Evolutionary conservation across 345 rosid species (phyloP), one percentile per base, ranked within the genome.

Genomic region (Isatis tinctoria): DNA sequence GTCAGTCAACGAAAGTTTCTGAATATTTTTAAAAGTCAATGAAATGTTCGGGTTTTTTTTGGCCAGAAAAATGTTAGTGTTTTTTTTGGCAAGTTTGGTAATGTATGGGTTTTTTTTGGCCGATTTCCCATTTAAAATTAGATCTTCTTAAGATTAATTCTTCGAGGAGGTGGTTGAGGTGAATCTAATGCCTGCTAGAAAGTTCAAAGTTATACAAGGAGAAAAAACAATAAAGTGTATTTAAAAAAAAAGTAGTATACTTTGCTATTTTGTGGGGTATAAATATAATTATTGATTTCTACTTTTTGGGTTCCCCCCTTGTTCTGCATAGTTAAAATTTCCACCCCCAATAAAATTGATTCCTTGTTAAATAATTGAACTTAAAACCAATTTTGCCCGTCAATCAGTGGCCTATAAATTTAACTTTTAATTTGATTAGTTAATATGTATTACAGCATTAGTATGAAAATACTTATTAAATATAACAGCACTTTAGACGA

Each of bases 241-340:
- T 5, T 75, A 3, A 4, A 43, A 27, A 51, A 56, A 74, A 67
- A 69, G 72, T 56, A 54, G 60, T 41, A 62, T 54, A 76, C 75
- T 76, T 69, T 76, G 75, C 66, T 69, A 62, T 63, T 22, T 63
- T 62, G 79, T 76, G 70, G 79, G 79, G 79, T 69, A 69, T 76
- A 62, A 62, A 37, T 54, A 62, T 76, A 76, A 76, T 76, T 76
- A 76, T 54, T 76, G 79, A 27, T 35, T 60, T 75, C 74, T 75
- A 60, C 79, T 75, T 68, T 75, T 52, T 39, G 73, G 63, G 67
- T 28, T 59, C 4, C 77, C 26, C 62, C 43, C 27, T 49, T 30
- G 68, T 51, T 75, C 11, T 20, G 32, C 10, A 62, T 54, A 63
- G 66, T 63, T 36, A 64, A 76, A 63, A 64, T 57, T 56, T 58